Evolutionary conservation across 495 filamentous ascomycete genomes (phyloP), one percentile per base, ranked within the genome.

Genomic region (Aspergillus heteromorphus): DNA sequence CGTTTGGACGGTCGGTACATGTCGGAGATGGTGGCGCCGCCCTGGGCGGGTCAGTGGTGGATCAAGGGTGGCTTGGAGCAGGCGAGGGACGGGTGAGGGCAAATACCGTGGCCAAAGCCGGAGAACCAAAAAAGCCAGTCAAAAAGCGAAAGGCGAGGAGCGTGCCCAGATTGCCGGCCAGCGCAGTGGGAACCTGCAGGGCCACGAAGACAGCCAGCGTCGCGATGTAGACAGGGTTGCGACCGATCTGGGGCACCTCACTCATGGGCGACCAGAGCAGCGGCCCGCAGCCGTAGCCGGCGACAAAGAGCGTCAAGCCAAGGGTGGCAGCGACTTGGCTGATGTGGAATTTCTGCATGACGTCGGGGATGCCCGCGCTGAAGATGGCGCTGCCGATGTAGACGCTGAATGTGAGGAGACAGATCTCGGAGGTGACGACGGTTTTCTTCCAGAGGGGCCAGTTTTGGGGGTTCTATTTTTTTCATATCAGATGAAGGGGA

Each of bases 41-140:
- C 77, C 49, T 51, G 20, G 8, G 6, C 7, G 3, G 4, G 42
- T 45, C n/a, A 45, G 20, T 25, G 19, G 19, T 25, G 3, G 19
- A 2, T 21, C n/a, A n/a, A n/a, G n/a, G n/a, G n/a, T n/a, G n/a
- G n/a, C n/a, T n/a, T n/a, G n/a, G n/a, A n/a, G n/a, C n/a, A n/a
- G n/a, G n/a, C n/a, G n/a, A n/a, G n/a, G 42, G n/a, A 43, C 6
- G 19, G 42, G 19, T 23, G 8, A n/a, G 42, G 17, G 8, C 21
- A 25, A 13, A 9, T 45, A 29, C 43, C 2, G 43, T 47, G 43
- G 43, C 40, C 50, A 85, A 83, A 82, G 82, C 79, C 2, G 80
- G 80, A 40, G 83, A 81, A 45, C 75, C 77, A 25, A 84, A 84
- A 70, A 83, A 82, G 62, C 82, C 84, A 7, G 74, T 85, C 17